Conservation (phyloP, 1,284 basidiomycete genomes). For the Malassezia sp. region DNA sequence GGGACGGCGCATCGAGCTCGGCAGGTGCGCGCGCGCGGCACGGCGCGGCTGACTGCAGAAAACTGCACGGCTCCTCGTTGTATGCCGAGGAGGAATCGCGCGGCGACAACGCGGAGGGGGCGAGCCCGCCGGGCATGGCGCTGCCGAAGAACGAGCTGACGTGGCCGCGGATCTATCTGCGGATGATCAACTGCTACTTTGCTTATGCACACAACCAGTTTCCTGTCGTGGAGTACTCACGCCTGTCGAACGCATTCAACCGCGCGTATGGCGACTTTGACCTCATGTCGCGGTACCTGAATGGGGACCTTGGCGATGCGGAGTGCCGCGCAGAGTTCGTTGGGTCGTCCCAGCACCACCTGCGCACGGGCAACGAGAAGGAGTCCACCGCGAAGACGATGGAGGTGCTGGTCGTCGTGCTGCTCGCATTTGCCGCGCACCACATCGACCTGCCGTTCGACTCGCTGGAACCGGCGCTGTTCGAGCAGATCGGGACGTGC, state of each 20-base stretch:
- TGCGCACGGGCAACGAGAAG: not conserved
- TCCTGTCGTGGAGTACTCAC: conserved; percentile 33
- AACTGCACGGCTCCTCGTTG: conserved; percentile 29
- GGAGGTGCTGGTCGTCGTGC: conserved; percentile 30
- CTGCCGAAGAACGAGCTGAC: not conserved
- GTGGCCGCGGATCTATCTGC: conserved; percentile 13
- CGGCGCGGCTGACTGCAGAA: too few relatives aligned
- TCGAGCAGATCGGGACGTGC: conserved; percentile 3
- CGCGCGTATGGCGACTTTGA: conserved; percentile 29
- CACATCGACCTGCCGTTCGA: conserved; percentile 26
- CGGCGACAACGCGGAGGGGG: not conserved
- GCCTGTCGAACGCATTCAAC: conserved; percentile 36
- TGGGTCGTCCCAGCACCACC: not conserved
- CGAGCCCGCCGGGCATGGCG: not conserved
- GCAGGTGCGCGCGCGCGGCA: too few relatives aligned
- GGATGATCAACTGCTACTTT: conserved; percentile 35
- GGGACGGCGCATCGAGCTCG: conserved; percentile 42
- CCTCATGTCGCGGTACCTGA: conserved; percentile 38
- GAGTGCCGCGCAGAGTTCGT: not conserved
- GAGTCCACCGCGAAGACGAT: conserved; percentile 24
- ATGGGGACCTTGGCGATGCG: conserved; percentile 25
- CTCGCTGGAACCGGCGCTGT: not conserved
- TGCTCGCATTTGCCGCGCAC: conserved; percentile 38
- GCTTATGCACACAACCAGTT: conserved; percentile 34
- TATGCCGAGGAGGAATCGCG: not conserved